These are phyloP conservation scores for Solanum phureja DNA, from an alignment of 257 asterid species.

Conservation along the genomic window DNA sequence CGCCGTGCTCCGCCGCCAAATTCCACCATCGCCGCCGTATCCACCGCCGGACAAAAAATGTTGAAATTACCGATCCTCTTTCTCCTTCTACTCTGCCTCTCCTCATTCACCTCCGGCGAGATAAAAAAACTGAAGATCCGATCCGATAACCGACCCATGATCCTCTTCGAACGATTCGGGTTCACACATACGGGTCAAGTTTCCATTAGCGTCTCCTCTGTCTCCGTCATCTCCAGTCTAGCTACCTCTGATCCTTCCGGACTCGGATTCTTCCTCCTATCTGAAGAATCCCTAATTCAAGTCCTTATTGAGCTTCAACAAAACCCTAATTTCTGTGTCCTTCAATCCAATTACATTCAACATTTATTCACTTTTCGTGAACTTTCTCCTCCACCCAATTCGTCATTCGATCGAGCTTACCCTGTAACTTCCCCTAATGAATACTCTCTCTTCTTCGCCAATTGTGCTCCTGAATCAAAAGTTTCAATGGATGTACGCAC, in stretches of 20 bases:
- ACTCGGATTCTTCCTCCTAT: conserved; percentile 76
- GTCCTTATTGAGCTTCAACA: conserved; percentile 74
- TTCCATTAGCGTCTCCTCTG: conserved; percentile 56
- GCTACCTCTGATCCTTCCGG: conserved; percentile 50
- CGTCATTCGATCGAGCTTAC: conserved; percentile 47
- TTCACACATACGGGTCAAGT: conserved; percentile 89
- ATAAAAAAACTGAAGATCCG: conserved; percentile 62
- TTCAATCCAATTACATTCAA: conserved; percentile 56
- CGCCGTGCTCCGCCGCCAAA: background rate
- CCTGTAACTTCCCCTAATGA: conserved; percentile 78
- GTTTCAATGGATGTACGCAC: conserved; percentile 83
- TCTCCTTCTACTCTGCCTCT: conserved; percentile 14
- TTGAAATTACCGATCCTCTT: conserved; percentile 25
- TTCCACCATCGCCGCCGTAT: background rate
- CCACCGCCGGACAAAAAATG: conserved; percentile 32
- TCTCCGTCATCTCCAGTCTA: conserved; percentile 45
- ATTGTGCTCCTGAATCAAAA: conserved; percentile 78
- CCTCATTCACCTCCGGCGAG: conserved; percentile 51
- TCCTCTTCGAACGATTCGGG: conserved; percentile 86
- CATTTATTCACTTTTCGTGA: conserved; percentile 63
- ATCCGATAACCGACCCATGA: conserved; percentile 70
- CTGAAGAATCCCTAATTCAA: conserved; percentile 74
- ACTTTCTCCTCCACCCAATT: conserved; percentile 82
- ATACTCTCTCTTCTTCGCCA: conserved; percentile 82
- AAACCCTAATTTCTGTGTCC: conserved; percentile 66